phyloP scores from a whole-genome alignment of 2,329 filamentous ascomycete species.

The Fusarium denticulatum region DNA sequence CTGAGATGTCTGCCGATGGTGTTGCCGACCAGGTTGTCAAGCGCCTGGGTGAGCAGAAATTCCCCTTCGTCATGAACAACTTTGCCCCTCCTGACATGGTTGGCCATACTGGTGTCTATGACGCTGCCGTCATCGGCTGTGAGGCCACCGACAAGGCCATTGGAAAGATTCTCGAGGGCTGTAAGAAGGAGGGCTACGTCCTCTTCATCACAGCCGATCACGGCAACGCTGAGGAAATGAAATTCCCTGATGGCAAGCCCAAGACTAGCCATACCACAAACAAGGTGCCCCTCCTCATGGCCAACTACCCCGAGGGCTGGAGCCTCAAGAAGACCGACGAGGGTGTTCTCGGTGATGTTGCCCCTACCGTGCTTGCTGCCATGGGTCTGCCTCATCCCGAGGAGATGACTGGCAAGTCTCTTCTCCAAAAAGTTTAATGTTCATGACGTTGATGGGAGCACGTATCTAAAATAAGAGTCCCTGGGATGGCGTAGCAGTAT shows the following conservation, averaged over 20 bases:
- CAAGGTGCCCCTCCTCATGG: slow-evolving; percentile 98
- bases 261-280: slow-evolving; percentile 99
- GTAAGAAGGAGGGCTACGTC: slow-evolving; percentile 91
- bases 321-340: slow-evolving; percentile 78
- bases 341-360: slow-evolving; percentile 96
- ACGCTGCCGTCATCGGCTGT: slow-evolving; percentile 87
- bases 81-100: slow-evolving; percentile 99
- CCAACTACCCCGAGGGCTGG: slow-evolving; percentile 92
- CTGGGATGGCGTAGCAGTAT: slow-evolving; percentile 21
- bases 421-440: slow-evolving; percentile 76
- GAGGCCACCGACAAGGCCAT: slow-evolving; percentile 93
- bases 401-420: slow-evolving; percentile 89
- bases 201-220: slow-evolving; percentile 97
- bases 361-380: slow-evolving; percentile 87
- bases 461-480: slow-evolving; percentile 1
- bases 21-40: slow-evolving; percentile 92
- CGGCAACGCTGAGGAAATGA: slow-evolving; percentile 99
- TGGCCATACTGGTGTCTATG: slow-evolving; percentile 96
- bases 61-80: slow-evolving; percentile 99
- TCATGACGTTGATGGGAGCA: slow-evolving; percentile 7
- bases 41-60: slow-evolving; percentile 84
- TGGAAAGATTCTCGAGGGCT: slow-evolving; percentile 89
- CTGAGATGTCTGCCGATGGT: slow-evolving; percentile 92
- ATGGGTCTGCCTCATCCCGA: slow-evolving; percentile 93
- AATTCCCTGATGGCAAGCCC: slow-evolving; percentile 92